These are phyloP conservation scores for Trametes maxima DNA, from an alignment of 768 basidiomycete species.

Conservation along the genomic window DNA sequence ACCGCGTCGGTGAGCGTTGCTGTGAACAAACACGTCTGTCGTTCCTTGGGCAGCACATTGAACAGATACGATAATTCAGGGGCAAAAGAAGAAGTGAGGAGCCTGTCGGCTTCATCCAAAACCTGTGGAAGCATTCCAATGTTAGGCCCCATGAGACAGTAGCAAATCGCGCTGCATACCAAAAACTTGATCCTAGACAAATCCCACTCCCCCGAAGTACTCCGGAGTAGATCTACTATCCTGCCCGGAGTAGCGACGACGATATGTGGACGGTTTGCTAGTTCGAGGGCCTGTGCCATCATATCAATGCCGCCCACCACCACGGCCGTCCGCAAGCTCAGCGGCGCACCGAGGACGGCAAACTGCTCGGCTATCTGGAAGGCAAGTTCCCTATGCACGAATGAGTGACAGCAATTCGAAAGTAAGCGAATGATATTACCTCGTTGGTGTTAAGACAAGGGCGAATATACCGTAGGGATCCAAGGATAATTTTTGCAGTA, in stretches of 20 bases:
- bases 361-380: slow-evolving; percentile 99
- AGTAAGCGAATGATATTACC: slow-evolving; percentile 60
- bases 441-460: slow-evolving; percentile 90
- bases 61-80: slow-evolving; percentile 84
- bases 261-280: slow-evolving; percentile 85
- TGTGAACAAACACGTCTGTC: slow-evolving; percentile 98
- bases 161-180: slow-evolving; percentile 43
- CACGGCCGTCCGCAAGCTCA: slow-evolving; percentile 84
- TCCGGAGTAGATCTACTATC: slow-evolving; percentile 86
- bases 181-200: slow-evolving; percentile 83
- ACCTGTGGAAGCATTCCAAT: slow-evolving; percentile 52
- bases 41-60: slow-evolving; percentile 69
- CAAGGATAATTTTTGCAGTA: slow-evolving; percentile 80
- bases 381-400: slow-evolving; percentile 77
- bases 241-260: slow-evolving; percentile 96
- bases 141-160: not conserved
- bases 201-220: slow-evolving; percentile 79
- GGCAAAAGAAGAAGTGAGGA: slow-evolving; percentile 87
- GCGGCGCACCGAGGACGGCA: slow-evolving; percentile 78
- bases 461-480: slow-evolving; percentile 97
- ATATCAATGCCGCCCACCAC: slow-evolving; percentile 99
- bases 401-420: not conserved
- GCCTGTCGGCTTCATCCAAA: slow-evolving; percentile 94
- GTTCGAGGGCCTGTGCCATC: slow-evolving; percentile 89
- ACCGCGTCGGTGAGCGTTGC: slow-evolving; percentile 91